Conservation (phyloP, 2,329 filamentous ascomycete species). For the Sporothrix sp. region DNA sequence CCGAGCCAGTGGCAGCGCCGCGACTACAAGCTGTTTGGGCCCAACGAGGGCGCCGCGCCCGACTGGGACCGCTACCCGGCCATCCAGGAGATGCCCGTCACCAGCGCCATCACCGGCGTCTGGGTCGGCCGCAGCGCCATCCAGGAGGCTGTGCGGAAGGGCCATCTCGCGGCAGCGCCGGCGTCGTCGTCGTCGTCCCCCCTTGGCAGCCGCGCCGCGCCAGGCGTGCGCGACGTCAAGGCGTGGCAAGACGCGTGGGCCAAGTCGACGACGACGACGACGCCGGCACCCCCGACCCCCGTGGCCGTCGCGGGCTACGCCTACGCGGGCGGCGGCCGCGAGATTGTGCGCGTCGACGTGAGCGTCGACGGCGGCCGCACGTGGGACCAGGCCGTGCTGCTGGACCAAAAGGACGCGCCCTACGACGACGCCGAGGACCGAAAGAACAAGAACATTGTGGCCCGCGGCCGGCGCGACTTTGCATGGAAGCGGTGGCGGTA, state of each 20-base stretch:
- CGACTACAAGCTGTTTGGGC: constrained; percentile 61
- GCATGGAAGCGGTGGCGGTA: constrained; percentile 57
- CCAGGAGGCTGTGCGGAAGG: constrained; percentile 5
- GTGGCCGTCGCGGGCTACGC: constrained; percentile 52
- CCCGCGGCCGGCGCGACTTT: constrained; percentile 36
- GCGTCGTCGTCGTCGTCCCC: background rate
- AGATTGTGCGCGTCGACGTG: constrained; percentile 58
- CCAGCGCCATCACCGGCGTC: constrained; percentile 52
- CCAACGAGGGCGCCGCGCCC: constrained; percentile 46
- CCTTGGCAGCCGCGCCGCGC: constrained; percentile 8
- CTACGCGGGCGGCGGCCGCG: constrained; percentile 56
- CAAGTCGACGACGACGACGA: background rate
- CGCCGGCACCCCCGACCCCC: no score
- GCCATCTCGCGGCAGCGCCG: background rate
- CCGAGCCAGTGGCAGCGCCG: constrained; percentile 54
- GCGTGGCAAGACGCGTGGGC: constrained; percentile 13
- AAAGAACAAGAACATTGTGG: constrained; percentile 11
- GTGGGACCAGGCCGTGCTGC: constrained; percentile 54
- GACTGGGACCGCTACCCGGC: constrained; percentile 54
- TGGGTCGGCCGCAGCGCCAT: constrained; percentile 29
- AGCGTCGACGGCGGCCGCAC: constrained; percentile 52
- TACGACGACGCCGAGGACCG: background rate
- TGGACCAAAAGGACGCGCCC: constrained; percentile 33
- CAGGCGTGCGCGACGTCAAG: constrained; percentile 15
- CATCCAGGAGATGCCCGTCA: constrained; percentile 61